These are phyloP conservation scores for Hymenoscyphus albidus DNA, from an alignment of 2,329 filamentous ascomycete genomes.

Conservation along the genomic window DNA sequence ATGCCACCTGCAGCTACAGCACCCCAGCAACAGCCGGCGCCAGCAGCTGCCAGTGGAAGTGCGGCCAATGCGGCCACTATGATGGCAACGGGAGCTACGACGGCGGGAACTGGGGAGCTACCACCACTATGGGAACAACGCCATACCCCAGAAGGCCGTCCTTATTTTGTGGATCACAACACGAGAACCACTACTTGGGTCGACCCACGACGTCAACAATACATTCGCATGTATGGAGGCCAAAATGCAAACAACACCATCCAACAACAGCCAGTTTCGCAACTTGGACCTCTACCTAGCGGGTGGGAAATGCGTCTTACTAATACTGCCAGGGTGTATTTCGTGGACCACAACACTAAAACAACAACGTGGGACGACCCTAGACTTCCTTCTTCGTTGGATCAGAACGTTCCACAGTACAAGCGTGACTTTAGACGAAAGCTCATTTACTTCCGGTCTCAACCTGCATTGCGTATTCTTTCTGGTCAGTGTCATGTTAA, in stretches of 20 bases:
- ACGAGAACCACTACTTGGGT: conserved; percentile 98
- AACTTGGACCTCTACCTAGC: conserved; percentile 89
- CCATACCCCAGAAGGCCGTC: conserved; percentile 87
- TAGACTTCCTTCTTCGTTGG: conserved; percentile 86
- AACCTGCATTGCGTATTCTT: conserved; percentile 90
- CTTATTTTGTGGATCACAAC: conserved; percentile 98
- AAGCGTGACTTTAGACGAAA: conserved; percentile 98
- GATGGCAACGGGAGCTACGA: conserved; percentile 94
- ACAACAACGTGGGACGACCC: conserved; percentile 99
- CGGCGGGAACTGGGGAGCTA: conserved; percentile 88
- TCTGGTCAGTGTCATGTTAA: conserved; percentile 98
- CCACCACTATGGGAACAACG: conserved; percentile 95
- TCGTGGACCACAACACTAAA: conserved; percentile 99
- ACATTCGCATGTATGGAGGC: conserved; percentile 93
- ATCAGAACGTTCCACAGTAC: conserved; percentile 98
- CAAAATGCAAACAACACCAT: conserved; percentile 86
- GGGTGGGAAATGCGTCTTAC: conserved; percentile 99
- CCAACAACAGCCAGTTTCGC: conserved; percentile 95
- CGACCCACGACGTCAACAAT: conserved; percentile 93
- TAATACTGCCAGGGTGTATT: conserved; percentile 96
- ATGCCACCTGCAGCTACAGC: conserved; percentile 52
- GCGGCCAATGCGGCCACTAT: conserved; percentile 65
- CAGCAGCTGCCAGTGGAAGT: conserved; percentile 27
- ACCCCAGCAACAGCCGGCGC: conserved; percentile 8
- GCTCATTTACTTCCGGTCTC: conserved; percentile 98